Conservation (phyloP, 345 rosid genomes). For the Gossypium arboreum region DNA sequence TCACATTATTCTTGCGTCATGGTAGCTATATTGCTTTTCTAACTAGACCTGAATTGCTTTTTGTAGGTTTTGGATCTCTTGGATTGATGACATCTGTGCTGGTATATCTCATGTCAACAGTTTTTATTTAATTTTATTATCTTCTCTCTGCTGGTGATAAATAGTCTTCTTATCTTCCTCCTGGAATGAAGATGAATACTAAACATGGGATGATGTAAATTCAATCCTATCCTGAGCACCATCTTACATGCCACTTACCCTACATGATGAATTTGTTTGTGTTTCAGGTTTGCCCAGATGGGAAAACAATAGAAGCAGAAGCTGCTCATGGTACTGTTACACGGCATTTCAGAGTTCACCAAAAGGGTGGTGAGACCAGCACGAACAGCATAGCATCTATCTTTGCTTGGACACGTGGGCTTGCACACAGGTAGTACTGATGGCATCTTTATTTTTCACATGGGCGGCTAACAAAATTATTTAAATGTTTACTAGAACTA, state of each 20-base stretch:
- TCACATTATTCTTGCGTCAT: background rate
- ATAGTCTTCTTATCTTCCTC: background rate
- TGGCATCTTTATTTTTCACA: background rate
- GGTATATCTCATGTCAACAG: constrained; percentile 37
- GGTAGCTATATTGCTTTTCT: constrained; percentile 4
- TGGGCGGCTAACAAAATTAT: background rate
- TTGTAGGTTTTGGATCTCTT: constrained; percentile 90
- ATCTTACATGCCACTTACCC: background rate
- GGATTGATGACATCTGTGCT: constrained; percentile 91
- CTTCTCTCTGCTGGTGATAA: background rate
- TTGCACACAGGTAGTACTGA: constrained; percentile 74
- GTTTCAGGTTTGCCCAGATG: constrained; percentile 92
- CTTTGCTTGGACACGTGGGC: constrained; percentile 98
- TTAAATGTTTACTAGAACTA: background rate
- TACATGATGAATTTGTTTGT: constrained; percentile 3
- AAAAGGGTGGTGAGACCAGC: constrained; percentile 99
- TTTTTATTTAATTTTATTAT: background rate
- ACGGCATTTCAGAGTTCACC: constrained; percentile 93
- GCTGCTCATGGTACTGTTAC: constrained; percentile 99
- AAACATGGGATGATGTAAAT: background rate
- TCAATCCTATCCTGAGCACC: background rate
- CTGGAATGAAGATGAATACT: background rate
- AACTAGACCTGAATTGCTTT: constrained; percentile 17
- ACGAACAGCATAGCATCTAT: constrained; percentile 99
- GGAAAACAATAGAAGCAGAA: constrained; percentile 97